Base-by-base conservation (phyloP, 768 basidiomycete species). In the Hygrophorus pudorinus region DNA sequence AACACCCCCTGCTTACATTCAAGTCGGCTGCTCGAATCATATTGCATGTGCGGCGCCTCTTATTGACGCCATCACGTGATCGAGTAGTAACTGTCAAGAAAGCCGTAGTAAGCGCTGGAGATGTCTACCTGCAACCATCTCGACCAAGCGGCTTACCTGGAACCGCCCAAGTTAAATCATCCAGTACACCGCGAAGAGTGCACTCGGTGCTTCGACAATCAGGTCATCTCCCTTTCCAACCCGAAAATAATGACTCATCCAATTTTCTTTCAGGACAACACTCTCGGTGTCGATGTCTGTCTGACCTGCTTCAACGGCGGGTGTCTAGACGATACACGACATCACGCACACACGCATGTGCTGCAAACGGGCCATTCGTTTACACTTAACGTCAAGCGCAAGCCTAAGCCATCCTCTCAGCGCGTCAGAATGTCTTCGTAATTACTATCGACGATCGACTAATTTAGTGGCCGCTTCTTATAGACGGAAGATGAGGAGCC, bases 201-300 rank as follows among this genome's bases (percentile, higher is more conserved):
- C 57, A 96, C 93, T 0, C 91, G 93, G 47, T 99, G 94, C 57
- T 99, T 97, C 59, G 93, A 97, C 61, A 79, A 77, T 55, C 93
- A 97, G 77, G 60, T 56, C 28, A 14, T 40, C 27, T 38, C 21
- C 4, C 21, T 30, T 33, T 27, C 37, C 16, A 34, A 28, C 17
- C 14, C 38, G 38, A 41, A 18, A 47, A 18, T 39, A 27, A 44
- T 39, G 31, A n/a, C 28, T 32, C 36, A 29, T 24, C 27, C 38
- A 35, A 40, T 34, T 17, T 45, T 40, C 43, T 10, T 41, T 40
- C 53, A 92, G 85, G 90, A 92, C 57, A 63, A 65, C 2, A 71
- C 79, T 0, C 62, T 69, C 10, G 94, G 94, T 5, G 66, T 96
- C 48, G 85, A 96, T 53, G 85, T 97, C 42, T 99, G 94, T 61